Evolutionary conservation across 371 early-diverging fungal genomes (phyloP), one percentile per base, ranked within the genome.

Genomic region (Apophysomyces variabilis): DNA sequence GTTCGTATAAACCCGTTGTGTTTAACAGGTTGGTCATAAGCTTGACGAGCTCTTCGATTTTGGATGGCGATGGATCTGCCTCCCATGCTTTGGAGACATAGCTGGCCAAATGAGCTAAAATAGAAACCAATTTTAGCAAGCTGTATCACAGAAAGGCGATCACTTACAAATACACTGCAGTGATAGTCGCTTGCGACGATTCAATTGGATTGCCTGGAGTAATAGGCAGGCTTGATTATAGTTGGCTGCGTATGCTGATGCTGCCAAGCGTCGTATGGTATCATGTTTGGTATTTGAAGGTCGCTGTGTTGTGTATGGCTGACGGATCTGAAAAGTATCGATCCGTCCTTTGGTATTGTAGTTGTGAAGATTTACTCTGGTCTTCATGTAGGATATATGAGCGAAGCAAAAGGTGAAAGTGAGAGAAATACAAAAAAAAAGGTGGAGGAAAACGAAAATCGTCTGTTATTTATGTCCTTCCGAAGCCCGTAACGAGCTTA

Each of bases 1-100:
- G 59, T n/a, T 61, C 32, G 38, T 78, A 69, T 36, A 80, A 64
- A 11, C 56, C 65, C 0, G 72, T 73, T 4, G 75, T 68, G 36
- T 64, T 60, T 4, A 82, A 14, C 5, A 82, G 57, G 44, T 67
- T 73, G 8, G 67, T 67, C 64, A 82, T 78, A 39, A 79, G 65
- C 18, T 65, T 59, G 36, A 61, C 68, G 7, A 82, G 43, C 38
- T 77, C 69, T 38, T 68, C 61, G 1, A 73, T 65, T 57, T 71
- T 73, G 39, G 71, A 58, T 62, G 66, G 65, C 54, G 67, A 68
- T 4, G 73, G 74, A 38, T 79, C 74, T 16, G 60, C 68, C 57
- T 82, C 82, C 82, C 82, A 82, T 57, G 78, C 73, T 44, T 76
- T 72, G 12, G 74, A 63, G 18, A 82, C 76, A 67, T 62, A 79